Base-by-base conservation (phyloP, 1,284 basidiomycete species). In the Pholiota adiposa region DNA sequence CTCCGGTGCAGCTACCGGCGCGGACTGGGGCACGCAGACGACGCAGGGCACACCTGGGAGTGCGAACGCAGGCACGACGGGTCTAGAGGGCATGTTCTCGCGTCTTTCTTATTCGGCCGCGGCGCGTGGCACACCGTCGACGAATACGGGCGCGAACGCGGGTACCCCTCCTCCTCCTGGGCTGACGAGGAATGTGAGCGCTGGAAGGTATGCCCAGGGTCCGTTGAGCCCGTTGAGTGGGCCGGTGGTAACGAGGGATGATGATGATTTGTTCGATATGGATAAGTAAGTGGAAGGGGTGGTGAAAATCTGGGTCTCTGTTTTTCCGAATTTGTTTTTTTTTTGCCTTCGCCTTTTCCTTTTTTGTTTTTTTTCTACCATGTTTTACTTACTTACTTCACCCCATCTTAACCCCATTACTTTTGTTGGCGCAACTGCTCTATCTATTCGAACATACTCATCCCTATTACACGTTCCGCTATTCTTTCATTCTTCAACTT, bases 261-360 rank as follows among this genome's bases (percentile, higher is more conserved):
- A 89, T 63, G 88, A 89, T 66, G 84, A 85, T 51, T 72, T 90
- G 67, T 90, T 90, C 69, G 79, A 78, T 65, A 86, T 90, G 85
- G 88, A 90, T 46, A 46, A 46, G 44, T 46, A 23, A 46, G 44
- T 12, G 14, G 11, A 7, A 18, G 44, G 12, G 23, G 23, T 2
- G 41, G 14, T 4, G 44, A 46, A 46, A 44, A 44, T 25, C 25
- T 4, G 23, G 23, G 23, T 46, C n/a, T 8, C 27, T 4, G 36
- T 38, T 38, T n/a, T 38, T 38, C 36, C 12, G 5, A 12, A 1
- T 46, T 14, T 46, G 14, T 46, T 46, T 27, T 27, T 4, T 27
- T 27, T 27, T 9, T 46, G 5, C 21, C 21, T 40, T 18, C 38
- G 3, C 18, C n/a, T n/a, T 18, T n/a, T 18, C n/a, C 18, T 40